Conservation (phyloP, 495 filamentous ascomycete genomes). For the Pyronema domesticum region DNA sequence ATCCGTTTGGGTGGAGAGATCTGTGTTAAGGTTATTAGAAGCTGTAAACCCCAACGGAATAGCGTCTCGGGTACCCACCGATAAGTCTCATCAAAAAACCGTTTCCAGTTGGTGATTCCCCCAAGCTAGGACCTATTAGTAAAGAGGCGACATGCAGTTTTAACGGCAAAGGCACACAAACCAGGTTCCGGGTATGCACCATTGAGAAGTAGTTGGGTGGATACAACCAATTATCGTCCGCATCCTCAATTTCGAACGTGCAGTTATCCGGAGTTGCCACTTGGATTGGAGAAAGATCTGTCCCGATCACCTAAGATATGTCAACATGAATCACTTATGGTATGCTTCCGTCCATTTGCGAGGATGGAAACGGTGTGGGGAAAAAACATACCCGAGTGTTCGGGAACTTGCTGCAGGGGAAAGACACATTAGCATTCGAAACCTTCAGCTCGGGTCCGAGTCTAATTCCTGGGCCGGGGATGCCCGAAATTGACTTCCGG, state of each 20-base stretch:
- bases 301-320: slow-evolving; percentile 16
- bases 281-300: slow-evolving; percentile 21
- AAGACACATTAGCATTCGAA: background rate
- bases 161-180: slow-evolving; percentile 1
- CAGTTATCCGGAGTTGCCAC: slow-evolving; percentile 19
- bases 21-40: slow-evolving; percentile 7
- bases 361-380: background rate
- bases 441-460: background rate
- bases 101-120: slow-evolving; percentile 15
- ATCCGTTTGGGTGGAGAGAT: slow-evolving; percentile 15
- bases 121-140: slow-evolving; percentile 7
- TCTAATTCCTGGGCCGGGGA: background rate
- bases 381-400: slow-evolving; percentile 12
- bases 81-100: slow-evolving; percentile 17
- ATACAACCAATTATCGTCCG: slow-evolving; percentile 20
- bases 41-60: background rate
- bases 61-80: slow-evolving; percentile 4
- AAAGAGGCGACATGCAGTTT: background rate
- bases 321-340: background rate
- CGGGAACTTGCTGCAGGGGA: slow-evolving; percentile 14
- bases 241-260: slow-evolving; percentile 22
- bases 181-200: slow-evolving; percentile 17
- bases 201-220: slow-evolving; percentile 22
- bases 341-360: background rate
- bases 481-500: background rate